Evolutionary conservation across 495 filamentous ascomycete species (phyloP).

Genomic region (Hyaloscypha variabilis): DNA sequence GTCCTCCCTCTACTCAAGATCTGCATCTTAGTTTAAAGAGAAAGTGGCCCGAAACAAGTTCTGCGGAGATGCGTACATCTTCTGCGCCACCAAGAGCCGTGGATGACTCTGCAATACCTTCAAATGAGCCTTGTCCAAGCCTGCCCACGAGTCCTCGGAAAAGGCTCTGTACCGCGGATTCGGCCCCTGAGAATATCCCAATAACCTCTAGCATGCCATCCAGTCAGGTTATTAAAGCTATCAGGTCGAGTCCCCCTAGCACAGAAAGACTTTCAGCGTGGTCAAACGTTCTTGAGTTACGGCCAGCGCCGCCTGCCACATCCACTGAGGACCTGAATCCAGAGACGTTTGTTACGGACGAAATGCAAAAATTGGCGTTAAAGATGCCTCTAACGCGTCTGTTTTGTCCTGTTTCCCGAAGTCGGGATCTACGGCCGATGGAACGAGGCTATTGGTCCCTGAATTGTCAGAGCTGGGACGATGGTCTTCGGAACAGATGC

Average conservation of each 20-base stretch:
- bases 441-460: constrained; percentile 75
- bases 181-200: neutral
- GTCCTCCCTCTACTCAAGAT: constrained; percentile 3
- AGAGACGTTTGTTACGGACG: constrained; percentile 54
- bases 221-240: neutral
- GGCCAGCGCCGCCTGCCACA: constrained; percentile 46
- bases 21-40: constrained; percentile 4
- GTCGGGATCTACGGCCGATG: constrained; percentile 50
- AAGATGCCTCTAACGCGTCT: constrained; percentile 52
- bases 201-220: neutral
- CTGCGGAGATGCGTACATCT: neutral
- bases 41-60: constrained; percentile 1
- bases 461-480: constrained; percentile 48
- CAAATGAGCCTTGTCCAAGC: neutral
- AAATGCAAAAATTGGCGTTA: constrained; percentile 51
- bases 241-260: constrained; percentile 1
- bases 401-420: constrained; percentile 53
- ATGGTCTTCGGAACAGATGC: constrained; percentile 43
- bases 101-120: neutral
- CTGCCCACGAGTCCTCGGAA: neutral
- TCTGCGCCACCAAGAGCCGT: neutral
- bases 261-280: neutral
- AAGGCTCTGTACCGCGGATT: neutral
- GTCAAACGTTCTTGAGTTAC: constrained; percentile 34
- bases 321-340: constrained; percentile 43